Conservation (phyloP, 805 yeast genomes). For the Lachancea waltii region DNA sequence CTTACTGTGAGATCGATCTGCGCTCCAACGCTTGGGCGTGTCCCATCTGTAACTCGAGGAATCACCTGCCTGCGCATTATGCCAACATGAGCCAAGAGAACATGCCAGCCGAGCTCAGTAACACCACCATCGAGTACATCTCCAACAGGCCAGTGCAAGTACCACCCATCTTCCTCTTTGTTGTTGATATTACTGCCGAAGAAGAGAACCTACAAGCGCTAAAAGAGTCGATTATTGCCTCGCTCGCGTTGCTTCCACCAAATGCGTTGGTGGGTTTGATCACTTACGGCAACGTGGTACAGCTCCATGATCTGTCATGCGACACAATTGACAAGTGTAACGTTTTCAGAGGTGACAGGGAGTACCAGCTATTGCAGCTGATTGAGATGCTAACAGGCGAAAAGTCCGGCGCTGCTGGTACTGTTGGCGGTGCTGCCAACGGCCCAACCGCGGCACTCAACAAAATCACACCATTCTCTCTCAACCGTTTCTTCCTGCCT, state of each 20-base stretch:
- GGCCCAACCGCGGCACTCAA: constrained; percentile 27
- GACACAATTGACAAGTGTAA: constrained; percentile 64
- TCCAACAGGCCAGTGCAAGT: constrained; percentile 70
- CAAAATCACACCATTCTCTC: constrained; percentile 37
- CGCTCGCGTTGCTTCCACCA: constrained; percentile 77
- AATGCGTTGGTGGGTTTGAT: constrained; percentile 83
- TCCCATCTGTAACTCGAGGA: constrained; percentile 72
- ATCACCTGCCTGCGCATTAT: constrained; percentile 77
- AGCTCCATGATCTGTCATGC: constrained; percentile 76
- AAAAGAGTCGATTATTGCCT: constrained; percentile 70
- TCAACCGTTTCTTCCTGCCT: constrained; percentile 65
- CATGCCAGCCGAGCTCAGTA: constrained; percentile 72
- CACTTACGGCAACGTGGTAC: constrained; percentile 81
- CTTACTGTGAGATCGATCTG: constrained; percentile 75
- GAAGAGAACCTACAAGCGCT: constrained; percentile 78
- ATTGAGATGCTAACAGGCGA: constrained; percentile 59
- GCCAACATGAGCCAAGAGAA: constrained; percentile 67
- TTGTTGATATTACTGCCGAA: constrained; percentile 85
- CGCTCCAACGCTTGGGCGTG: constrained; percentile 78
- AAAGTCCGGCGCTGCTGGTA: constrained; percentile 36
- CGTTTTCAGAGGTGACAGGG: constrained; percentile 86
- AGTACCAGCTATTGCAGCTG: constrained; percentile 51
- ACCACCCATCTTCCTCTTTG: constrained; percentile 83
- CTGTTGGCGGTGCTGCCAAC: constrained; percentile 27
- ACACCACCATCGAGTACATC: constrained; percentile 80